phyloP scores from a whole-genome alignment of 176 grass and related monocot genomes.

The Oryza meridionalis region DNA sequence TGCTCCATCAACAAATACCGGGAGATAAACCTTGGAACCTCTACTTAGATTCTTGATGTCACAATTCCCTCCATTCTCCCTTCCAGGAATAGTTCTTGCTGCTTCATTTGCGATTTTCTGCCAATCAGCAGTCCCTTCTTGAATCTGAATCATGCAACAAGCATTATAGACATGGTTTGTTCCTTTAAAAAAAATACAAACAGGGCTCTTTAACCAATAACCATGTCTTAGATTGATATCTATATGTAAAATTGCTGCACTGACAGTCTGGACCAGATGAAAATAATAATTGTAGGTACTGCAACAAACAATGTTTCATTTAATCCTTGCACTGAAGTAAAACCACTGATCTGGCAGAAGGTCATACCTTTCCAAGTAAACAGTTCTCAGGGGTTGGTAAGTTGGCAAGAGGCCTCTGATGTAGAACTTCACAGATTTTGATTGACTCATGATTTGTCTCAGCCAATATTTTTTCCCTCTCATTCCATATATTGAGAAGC shows the following conservation, averaged over 20 bases:
- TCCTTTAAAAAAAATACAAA: not conserved
- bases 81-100: constrained; percentile 86
- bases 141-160: constrained; percentile 55
- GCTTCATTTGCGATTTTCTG: constrained; percentile 78
- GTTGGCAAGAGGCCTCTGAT: constrained; percentile 79
- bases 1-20: constrained; percentile 90
- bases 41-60: constrained; percentile 95
- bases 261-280: not conserved
- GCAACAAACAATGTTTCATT: constrained; percentile 19
- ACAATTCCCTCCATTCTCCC: constrained; percentile 94
- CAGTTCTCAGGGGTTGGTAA: constrained; percentile 68
- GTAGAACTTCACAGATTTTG: constrained; percentile 84
- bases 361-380: constrained; percentile 78
- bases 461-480: constrained; percentile 76
- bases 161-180: not conserved
- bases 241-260: not conserved
- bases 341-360: constrained; percentile 18
- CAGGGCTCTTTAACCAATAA: constrained; percentile 10
- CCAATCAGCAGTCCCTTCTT: constrained; percentile 71
- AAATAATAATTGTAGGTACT: not conserved
- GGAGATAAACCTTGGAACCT: constrained; percentile 95
- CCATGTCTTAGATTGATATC: constrained; percentile 12
- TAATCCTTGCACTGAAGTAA: constrained; percentile 6
- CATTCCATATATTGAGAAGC: constrained; percentile 88
- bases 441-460: constrained; percentile 53